These are phyloP conservation scores for Encephalitozoon intestinalis DNA, from an alignment of 371 early-diverging fungal genomes.

Conservation along the genomic window DNA sequence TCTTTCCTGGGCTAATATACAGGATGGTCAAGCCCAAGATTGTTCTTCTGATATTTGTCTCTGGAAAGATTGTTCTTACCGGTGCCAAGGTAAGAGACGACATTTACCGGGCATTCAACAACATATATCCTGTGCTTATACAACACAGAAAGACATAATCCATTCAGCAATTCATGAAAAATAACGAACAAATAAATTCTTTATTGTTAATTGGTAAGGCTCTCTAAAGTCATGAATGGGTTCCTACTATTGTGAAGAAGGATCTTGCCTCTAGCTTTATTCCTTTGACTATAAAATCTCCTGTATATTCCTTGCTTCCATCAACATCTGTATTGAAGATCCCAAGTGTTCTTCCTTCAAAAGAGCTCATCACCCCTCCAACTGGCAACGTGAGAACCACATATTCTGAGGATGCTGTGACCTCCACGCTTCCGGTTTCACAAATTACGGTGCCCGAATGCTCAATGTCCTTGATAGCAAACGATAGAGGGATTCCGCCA, in stretches of 20 bases:
- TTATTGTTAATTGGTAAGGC: not conserved
- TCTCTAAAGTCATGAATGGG: not conserved
- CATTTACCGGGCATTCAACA: constrained; percentile 97
- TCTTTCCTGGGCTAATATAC: constrained; percentile 99
- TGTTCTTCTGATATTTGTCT: constrained; percentile 95
- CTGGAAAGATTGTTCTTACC: constrained; percentile 98
- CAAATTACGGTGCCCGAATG: not conserved
- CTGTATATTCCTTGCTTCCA: constrained; percentile 23
- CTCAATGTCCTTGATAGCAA: constrained; percentile 9
- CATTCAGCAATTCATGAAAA: not conserved
- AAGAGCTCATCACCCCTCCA: not conserved
- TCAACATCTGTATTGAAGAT: constrained; percentile 16
- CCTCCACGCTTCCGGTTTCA: constrained; percentile 4
- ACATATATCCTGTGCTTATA: constrained; percentile 87
- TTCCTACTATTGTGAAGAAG: not conserved
- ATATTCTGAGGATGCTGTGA: not conserved
- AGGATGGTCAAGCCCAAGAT: constrained; percentile 99
- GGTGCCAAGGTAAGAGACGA: constrained; percentile 97
- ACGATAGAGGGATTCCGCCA: constrained; percentile 22
- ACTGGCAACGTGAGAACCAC: not conserved
- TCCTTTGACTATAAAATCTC: not conserved
- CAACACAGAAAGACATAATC: constrained; percentile 61
- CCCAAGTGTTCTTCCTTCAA: not conserved
- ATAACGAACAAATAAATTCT: not conserved
- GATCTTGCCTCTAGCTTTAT: not conserved